Evolutionary conservation across 2,329 filamentous ascomycete genomes (phyloP).

Genomic region (Colletotrichum sojae): DNA sequence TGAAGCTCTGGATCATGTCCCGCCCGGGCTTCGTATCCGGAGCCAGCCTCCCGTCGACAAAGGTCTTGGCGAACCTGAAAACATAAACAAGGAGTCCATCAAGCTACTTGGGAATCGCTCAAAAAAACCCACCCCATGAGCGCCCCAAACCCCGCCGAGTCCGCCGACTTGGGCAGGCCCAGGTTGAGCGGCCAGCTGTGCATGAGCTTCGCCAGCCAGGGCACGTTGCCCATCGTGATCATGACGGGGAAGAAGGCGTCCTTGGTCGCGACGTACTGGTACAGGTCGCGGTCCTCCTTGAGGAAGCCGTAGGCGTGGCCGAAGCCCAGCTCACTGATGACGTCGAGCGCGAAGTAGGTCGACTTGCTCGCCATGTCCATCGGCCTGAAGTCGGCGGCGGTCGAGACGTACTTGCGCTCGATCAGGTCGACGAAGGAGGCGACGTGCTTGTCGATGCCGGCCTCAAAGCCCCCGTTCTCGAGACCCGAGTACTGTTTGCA

Average conservation of each 20-base stretch:
- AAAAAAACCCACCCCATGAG: constrained; percentile 42
- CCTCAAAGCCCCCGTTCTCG: constrained; percentile 38
- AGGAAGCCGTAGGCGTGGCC: constrained; percentile 48
- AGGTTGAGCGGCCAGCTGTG: constrained; percentile 42
- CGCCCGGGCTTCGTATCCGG: constrained; percentile 45
- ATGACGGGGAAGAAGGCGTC: constrained; percentile 39
- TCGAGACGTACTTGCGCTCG: constrained; percentile 39
- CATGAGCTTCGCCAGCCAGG: constrained; percentile 44
- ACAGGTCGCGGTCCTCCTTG: constrained; percentile 45
- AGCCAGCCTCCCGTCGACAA: constrained; percentile 47
- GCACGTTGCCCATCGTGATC: constrained; percentile 44
- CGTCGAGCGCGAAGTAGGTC: constrained; percentile 44
- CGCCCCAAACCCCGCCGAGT: constrained; percentile 53
- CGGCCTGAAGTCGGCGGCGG: constrained; percentile 26
- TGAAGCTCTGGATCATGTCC: constrained; percentile 52
- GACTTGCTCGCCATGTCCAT: constrained; percentile 40
- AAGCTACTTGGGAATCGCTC: neutral
- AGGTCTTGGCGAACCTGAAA: constrained; percentile 47
- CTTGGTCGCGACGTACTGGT: constrained; percentile 42
- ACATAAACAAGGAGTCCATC: neutral
- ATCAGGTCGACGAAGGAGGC: constrained; percentile 33
- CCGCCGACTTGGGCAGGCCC: constrained; percentile 45
- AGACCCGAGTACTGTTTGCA: constrained; percentile 34
- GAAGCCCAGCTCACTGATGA: constrained; percentile 46
- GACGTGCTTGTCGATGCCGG: constrained; percentile 31